Conservation (phyloP, 805 yeast genomes). For the Metschnikowia corniflorae region DNA sequence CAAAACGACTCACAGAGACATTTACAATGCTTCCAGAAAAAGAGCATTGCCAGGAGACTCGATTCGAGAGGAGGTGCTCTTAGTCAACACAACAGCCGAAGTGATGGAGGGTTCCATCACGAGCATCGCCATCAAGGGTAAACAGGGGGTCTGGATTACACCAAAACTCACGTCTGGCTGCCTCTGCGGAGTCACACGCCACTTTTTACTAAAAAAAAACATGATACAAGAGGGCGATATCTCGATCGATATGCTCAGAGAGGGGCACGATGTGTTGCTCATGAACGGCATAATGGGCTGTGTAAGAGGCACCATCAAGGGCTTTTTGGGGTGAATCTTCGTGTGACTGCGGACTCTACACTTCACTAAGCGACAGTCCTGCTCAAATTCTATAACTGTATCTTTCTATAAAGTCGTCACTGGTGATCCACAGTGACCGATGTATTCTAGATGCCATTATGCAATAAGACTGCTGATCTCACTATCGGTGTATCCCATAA, state of each 20-base stretch:
- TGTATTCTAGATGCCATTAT: no score
- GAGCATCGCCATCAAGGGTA: constrained; percentile 63
- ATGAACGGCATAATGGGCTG: constrained; percentile 87
- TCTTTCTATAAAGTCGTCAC: no score
- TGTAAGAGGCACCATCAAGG: constrained; percentile 51
- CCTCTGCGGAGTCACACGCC: constrained; percentile 78
- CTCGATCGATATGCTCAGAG: constrained; percentile 40
- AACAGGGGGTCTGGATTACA: constrained; percentile 62
- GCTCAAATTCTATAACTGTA: no score
- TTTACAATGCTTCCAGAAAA: constrained; percentile 59
- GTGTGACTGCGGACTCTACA: no score
- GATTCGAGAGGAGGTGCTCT: constrained; percentile 66
- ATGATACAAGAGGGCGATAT: constrained; percentile 53
- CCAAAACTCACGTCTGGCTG: constrained; percentile 81
- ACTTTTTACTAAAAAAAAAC: constrained; percentile 53
- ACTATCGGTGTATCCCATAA: constrained; percentile 66
- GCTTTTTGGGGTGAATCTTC: constrained; percentile 8
- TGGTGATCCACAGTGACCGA: no score
- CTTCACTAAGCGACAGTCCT: no score
- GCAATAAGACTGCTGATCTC: constrained; percentile 38
- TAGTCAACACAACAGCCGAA: constrained; percentile 51
- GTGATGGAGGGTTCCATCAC: constrained; percentile 81
- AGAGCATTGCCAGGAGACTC: constrained; percentile 40
- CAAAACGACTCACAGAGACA: constrained; percentile 73
- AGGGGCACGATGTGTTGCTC: constrained; percentile 69